Conservation (phyloP, 2,329 filamentous ascomycete genomes). For the Diaporthe sp. region DNA sequence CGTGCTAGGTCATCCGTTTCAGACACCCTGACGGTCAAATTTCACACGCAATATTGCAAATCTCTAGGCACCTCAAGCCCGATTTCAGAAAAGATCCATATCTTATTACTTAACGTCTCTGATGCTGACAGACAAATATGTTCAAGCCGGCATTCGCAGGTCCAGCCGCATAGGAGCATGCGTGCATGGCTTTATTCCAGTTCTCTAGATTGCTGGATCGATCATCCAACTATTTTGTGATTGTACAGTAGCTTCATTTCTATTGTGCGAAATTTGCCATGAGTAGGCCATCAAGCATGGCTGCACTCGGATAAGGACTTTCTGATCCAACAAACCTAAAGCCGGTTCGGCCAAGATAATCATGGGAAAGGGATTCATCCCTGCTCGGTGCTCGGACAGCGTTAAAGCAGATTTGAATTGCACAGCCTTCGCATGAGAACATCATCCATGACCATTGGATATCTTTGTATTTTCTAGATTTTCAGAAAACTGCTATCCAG, state of each 20-base stretch:
- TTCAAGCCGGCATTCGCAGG: background rate
- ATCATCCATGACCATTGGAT: background rate
- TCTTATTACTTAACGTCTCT: background rate
- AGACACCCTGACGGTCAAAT: background rate
- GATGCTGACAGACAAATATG: background rate
- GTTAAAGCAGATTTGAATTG: background rate
- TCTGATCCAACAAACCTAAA: background rate
- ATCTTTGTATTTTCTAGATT: background rate
- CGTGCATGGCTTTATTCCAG: background rate
- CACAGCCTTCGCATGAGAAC: background rate
- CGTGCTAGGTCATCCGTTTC: background rate
- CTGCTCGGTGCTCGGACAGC: slow-evolving; percentile 2
- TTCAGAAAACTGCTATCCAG: background rate
- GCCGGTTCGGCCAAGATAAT: background rate
- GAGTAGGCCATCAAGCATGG: background rate
- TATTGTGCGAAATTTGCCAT: background rate
- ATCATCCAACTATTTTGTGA: background rate
- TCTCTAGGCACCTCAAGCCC: background rate
- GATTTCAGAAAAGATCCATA: background rate
- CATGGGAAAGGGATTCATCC: background rate
- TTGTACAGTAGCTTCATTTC: background rate
- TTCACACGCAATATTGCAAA: background rate
- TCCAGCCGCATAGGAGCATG: background rate
- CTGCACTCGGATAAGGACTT: background rate
- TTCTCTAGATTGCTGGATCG: too few species aligned